Percentiles rank a stretch among this genome's conserved stretches.
Evolutionary conservation across 768 basidiomycete species (phyloP).

Genomic region (Hygrophoropsis aurantiaca): DNA sequence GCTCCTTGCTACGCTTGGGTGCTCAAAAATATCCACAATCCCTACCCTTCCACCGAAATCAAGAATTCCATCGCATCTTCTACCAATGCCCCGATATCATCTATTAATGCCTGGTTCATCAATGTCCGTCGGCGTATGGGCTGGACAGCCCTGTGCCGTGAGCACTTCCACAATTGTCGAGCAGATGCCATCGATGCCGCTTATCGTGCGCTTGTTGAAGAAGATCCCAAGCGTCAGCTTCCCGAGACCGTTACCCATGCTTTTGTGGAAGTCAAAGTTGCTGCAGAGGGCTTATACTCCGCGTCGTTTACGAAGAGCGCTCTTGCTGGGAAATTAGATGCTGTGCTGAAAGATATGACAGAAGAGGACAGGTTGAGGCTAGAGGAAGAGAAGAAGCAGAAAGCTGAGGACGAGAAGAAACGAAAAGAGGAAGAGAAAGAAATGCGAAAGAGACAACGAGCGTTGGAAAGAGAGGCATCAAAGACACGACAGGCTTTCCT

Average conservation of each 20-base stretch:
- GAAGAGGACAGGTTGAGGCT: background rate
- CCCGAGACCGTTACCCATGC: slow-evolving; percentile 13
- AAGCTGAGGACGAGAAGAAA: slow-evolving; percentile 5
- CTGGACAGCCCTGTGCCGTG: slow-evolving; percentile 44
- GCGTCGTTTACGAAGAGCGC: slow-evolving; percentile 25
- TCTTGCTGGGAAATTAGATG: slow-evolving; percentile 27
- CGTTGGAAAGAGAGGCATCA: background rate
- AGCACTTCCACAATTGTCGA: slow-evolving; percentile 21
- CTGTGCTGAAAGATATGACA: slow-evolving; percentile 28
- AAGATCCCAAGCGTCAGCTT: slow-evolving; percentile 10
- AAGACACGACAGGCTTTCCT: background rate
- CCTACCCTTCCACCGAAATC: slow-evolving; percentile 42
- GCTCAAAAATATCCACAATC: slow-evolving; percentile 46
- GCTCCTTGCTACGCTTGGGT: slow-evolving; percentile 41
- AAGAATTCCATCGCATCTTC: slow-evolving; percentile 27
- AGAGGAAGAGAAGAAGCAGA: slow-evolving; percentile 10
- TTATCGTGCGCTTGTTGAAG: slow-evolving; percentile 19
- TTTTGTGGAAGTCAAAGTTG: slow-evolving; percentile 27
- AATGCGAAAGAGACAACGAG: slow-evolving; percentile 3
- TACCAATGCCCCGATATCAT: slow-evolving; percentile 21
- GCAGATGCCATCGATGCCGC: slow-evolving; percentile 27
- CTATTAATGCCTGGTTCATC: slow-evolving; percentile 48
- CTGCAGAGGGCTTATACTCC: slow-evolving; percentile 28
- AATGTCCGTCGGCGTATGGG: slow-evolving; percentile 50
- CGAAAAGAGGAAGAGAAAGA: slow-evolving; percentile 3